A percentile compares a stretch with the other conserved stretches of the same genome.
Evolutionary conservation across 164 flowering plant species (phyloP).

Genomic region (Nymphaea thermarum): DNA sequence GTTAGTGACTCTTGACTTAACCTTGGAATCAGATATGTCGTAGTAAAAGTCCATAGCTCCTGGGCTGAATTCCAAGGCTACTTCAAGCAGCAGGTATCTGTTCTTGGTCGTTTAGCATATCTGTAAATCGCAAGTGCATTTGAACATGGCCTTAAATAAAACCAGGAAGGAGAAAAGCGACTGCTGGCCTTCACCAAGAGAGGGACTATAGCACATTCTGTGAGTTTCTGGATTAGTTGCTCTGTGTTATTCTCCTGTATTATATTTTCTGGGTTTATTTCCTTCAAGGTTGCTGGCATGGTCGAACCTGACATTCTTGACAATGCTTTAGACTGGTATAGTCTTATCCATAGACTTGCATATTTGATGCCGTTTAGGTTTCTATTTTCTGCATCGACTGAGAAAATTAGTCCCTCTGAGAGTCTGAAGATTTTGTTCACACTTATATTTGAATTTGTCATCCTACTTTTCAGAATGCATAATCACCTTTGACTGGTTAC

Average conservation of each 20-base stretch:
- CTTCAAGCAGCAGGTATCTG: conserved; percentile 53
- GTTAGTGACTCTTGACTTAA: conserved; percentile 9
- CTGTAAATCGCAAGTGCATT: neutral
- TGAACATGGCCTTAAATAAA: neutral
- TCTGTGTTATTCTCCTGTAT: neutral
- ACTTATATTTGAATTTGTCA: too few relatives aligned
- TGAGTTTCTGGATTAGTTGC: conserved; percentile 18
- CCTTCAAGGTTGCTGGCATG: too few relatives aligned
- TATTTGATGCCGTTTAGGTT: too few relatives aligned
- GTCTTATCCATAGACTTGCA: too few relatives aligned
- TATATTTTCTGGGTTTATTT: neutral
- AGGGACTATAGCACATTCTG: conserved; percentile 66
- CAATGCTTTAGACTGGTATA: too few relatives aligned
- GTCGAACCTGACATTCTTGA: too few relatives aligned
- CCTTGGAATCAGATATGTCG: conserved; percentile 58
- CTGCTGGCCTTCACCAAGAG: conserved; percentile 83
- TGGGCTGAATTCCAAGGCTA: conserved; percentile 80
- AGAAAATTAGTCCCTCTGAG: too few relatives aligned
- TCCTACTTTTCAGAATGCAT: too few relatives aligned
- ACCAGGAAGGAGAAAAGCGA: conserved; percentile 74
- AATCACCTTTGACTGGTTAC: too few relatives aligned
- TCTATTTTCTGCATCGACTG: too few relatives aligned
- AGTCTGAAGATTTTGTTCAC: too few relatives aligned
- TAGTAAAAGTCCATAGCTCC: conserved; percentile 79
- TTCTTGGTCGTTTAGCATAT: neutral